These are phyloP conservation scores for Capsicum chinense DNA, from an alignment of 257 asterid genomes.

Conservation along the genomic window DNA sequence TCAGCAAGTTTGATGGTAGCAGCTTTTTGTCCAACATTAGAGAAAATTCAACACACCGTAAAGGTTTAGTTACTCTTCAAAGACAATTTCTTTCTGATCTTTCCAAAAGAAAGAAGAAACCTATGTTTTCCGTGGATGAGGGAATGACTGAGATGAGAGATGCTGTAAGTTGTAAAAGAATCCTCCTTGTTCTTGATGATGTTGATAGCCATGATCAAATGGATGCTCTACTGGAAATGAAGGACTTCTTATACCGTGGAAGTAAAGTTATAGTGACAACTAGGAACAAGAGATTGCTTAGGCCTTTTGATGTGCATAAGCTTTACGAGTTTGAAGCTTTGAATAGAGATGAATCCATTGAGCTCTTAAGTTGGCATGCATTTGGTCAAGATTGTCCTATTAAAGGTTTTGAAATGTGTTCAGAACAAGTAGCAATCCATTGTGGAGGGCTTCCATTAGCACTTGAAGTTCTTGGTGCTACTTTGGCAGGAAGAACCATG, in stretches of 20 bases:
- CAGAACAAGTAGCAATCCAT: slow-evolving; percentile 29
- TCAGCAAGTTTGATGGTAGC: slow-evolving; percentile 34
- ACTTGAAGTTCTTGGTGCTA: slow-evolving; percentile 34
- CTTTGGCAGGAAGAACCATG: slow-evolving; percentile 27
- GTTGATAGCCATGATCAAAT: slow-evolving; percentile 34
- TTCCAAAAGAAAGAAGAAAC: slow-evolving; percentile 24
- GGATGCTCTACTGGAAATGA: slow-evolving; percentile 33
- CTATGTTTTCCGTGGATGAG: slow-evolving; percentile 18
- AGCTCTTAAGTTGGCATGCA: slow-evolving; percentile 37
- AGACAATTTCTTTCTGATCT: slow-evolving; percentile 37
- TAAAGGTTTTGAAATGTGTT: slow-evolving; percentile 17
- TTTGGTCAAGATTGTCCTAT: slow-evolving; percentile 29
- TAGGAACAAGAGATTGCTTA: slow-evolving; percentile 26
- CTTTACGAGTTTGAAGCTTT: slow-evolving; percentile 30
- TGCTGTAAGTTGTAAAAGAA: slow-evolving; percentile 29
- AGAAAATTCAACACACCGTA: slow-evolving; percentile 29
- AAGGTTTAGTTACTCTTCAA: slow-evolving; percentile 37
- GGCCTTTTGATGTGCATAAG: slow-evolving; percentile 33
- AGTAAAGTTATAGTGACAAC: slow-evolving; percentile 34
- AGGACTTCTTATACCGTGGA: slow-evolving; percentile 28
- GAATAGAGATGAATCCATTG: slow-evolving; percentile 31
- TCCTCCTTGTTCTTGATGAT: slow-evolving; percentile 40
- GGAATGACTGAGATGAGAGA: slow-evolving; percentile 35
- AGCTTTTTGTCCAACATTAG: slow-evolving; percentile 38
- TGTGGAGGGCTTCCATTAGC: slow-evolving; percentile 38